Evolutionary conservation across 305 asterid genomes (phyloP).

Genomic region (Fraxinus velutina): DNA sequence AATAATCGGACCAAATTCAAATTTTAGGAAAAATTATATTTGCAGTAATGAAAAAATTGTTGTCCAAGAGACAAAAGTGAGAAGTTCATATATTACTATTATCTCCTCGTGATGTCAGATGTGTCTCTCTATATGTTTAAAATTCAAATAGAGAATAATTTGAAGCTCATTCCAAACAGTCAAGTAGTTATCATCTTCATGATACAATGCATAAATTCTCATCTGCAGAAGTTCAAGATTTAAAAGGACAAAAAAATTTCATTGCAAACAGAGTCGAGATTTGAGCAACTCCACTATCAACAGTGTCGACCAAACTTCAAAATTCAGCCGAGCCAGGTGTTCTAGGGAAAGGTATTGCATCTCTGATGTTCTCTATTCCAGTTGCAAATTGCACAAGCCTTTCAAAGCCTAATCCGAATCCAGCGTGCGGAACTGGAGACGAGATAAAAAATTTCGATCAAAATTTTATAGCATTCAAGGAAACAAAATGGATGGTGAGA

Average conservation of each 20-base stretch:
- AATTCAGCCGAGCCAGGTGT: slow-evolving; percentile 95
- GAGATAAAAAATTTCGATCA: neutral
- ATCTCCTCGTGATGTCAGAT: neutral
- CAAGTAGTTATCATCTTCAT: neutral
- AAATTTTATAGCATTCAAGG: neutral
- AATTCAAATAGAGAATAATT: neutral
- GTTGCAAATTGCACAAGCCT: slow-evolving; percentile 97
- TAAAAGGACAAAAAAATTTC: neutral
- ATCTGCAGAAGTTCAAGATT: neutral
- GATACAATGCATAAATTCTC: neutral
- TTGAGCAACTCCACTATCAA: neutral
- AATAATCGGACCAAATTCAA: neutral
- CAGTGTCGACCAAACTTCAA: slow-evolving; percentile 33
- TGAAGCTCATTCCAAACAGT: neutral
- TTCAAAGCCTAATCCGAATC: slow-evolving; percentile 95
- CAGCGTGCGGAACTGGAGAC: slow-evolving; percentile 86
- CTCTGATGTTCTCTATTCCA: slow-evolving; percentile 86
- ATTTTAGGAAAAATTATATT: neutral
- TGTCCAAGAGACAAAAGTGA: neutral
- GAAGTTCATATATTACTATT: neutral
- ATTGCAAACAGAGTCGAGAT: neutral
- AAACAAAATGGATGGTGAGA: neutral
- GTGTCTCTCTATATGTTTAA: neutral
- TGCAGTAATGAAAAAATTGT: neutral
- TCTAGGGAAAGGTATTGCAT: slow-evolving; percentile 94